Evolutionary conservation across 495 filamentous ascomycete genomes (phyloP).

Genomic region (Tricharina praecox): DNA sequence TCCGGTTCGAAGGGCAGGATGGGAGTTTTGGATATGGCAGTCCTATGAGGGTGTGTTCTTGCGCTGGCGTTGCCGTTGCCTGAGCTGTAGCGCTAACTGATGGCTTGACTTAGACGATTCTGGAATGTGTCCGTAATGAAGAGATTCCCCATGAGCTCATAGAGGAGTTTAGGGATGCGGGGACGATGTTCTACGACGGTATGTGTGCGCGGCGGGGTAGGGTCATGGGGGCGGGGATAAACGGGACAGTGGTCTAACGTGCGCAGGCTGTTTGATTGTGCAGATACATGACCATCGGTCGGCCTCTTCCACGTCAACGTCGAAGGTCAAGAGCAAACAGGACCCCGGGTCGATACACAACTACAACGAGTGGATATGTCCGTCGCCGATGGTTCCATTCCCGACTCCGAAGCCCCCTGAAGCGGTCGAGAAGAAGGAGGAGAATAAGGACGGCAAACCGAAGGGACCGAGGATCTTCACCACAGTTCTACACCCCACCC

Average conservation of each 20-base stretch:
- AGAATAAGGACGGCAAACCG: constrained; percentile 35
- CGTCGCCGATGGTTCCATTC: constrained; percentile 69
- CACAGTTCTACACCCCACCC: constrained; percentile 71
- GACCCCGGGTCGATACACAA: constrained; percentile 76
- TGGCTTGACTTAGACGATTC: constrained; percentile 40
- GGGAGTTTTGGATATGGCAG: constrained; percentile 80
- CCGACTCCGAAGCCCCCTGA: constrained; percentile 32
- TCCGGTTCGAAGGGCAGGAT: constrained; percentile 87
- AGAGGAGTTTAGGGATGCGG: constrained; percentile 45
- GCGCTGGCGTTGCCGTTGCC: too few relatives aligned
- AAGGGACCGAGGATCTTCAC: constrained; percentile 51
- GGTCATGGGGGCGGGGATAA: neutral
- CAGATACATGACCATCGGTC: constrained; percentile 74
- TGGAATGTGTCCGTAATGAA: constrained; percentile 40
- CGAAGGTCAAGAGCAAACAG: constrained; percentile 38
- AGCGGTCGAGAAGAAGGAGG: constrained; percentile 17
- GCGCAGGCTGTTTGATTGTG: constrained; percentile 69
- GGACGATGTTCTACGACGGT: constrained; percentile 84
- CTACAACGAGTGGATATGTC: constrained; percentile 70
- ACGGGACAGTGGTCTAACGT: neutral
- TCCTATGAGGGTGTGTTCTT: constrained; percentile 52
- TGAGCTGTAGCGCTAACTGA: too few relatives aligned
- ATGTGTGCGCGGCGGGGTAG: too few relatives aligned
- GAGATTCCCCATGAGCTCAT: constrained; percentile 61
- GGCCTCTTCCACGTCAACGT: constrained; percentile 39